phyloP scores from a whole-genome alignment of 2,329 filamentous ascomycete species.

The Pleurostoma richardsiae region DNA sequence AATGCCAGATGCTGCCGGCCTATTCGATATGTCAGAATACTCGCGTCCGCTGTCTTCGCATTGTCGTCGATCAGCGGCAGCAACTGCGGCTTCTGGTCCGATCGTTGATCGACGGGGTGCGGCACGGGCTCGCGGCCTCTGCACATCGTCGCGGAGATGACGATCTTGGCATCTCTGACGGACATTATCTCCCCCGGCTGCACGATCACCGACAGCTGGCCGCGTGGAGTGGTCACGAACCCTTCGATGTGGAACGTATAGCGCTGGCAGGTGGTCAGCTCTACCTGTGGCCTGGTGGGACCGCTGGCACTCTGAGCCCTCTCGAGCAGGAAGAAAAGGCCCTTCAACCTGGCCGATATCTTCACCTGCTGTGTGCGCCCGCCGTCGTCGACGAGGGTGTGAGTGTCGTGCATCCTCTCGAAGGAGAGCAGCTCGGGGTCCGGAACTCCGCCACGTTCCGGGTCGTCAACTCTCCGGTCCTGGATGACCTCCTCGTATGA shows the following conservation, averaged over 20 bases:
- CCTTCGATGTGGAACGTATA: slow-evolving; percentile 97
- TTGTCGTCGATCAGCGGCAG: slow-evolving; percentile 69
- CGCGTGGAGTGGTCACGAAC: slow-evolving; percentile 74
- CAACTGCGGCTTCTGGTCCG: slow-evolving; percentile 80
- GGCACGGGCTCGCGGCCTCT: slow-evolving; percentile 89
- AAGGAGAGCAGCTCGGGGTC: slow-evolving; percentile 59
- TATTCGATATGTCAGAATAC: slow-evolving; percentile 86
- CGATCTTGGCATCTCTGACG: slow-evolving; percentile 77
- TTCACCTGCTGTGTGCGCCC: slow-evolving; percentile 58
- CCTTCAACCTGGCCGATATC: slow-evolving; percentile 69
- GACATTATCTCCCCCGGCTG: slow-evolving; percentile 81
- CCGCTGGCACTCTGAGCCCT: slow-evolving; percentile 61
- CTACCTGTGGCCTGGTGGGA: slow-evolving; percentile 59
- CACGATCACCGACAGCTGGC: slow-evolving; percentile 72
- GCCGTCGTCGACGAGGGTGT: slow-evolving; percentile 55
- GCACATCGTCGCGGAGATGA: slow-evolving; percentile 88
- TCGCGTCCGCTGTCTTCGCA: slow-evolving; percentile 59
- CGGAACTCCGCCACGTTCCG: slow-evolving; percentile 52
- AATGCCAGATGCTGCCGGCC: slow-evolving; percentile 94
- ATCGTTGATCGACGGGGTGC: slow-evolving; percentile 73
- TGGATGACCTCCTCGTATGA: slow-evolving; percentile 58
- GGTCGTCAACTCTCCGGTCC: slow-evolving; percentile 53
- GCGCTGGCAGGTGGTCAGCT: slow-evolving; percentile 91
- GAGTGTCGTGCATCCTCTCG: slow-evolving; percentile 51
- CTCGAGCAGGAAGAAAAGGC: slow-evolving; percentile 86